Evolutionary conservation across 495 filamentous ascomycete genomes (phyloP).

Genomic region (Ascobolus immersus): DNA sequence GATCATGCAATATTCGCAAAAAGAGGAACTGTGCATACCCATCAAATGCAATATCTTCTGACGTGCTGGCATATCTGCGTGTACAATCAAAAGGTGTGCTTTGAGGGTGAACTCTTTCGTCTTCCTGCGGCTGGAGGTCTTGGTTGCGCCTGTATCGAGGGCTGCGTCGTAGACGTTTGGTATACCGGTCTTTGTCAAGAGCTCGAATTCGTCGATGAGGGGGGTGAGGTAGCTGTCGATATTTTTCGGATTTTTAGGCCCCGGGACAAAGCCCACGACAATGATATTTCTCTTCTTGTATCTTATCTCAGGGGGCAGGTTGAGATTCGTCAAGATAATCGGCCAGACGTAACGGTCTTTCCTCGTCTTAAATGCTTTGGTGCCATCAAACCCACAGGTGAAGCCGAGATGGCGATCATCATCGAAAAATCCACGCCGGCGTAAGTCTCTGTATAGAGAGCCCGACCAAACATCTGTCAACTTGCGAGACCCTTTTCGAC

Average conservation of each 20-base stretch:
- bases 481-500: too few species aligned
- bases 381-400: too few species aligned
- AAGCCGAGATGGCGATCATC: too few species aligned
- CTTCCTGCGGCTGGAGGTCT: too few species aligned
- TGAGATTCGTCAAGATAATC: slow-evolving; percentile 4
- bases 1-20: slow-evolving; percentile 2
- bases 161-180: slow-evolving; percentile 1
- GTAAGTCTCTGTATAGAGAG: too few species aligned
- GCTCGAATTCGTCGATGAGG: slow-evolving; percentile 1
- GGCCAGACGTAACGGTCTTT: too few species aligned
- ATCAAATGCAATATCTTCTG: slow-evolving; percentile 6
- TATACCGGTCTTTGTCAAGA: background rate
- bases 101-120: background rate
- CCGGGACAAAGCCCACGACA: slow-evolving; percentile 1
- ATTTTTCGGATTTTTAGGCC: slow-evolving; percentile 4
- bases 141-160: too few species aligned
- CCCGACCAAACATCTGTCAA: too few species aligned
- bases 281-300: slow-evolving; percentile 3
- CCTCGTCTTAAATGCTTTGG: too few species aligned
- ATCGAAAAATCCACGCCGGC: too few species aligned
- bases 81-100: slow-evolving; percentile 3
- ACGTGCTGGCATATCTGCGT: slow-evolving; percentile 4
- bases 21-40: slow-evolving; percentile 1
- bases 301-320: background rate
- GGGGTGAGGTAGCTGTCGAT: slow-evolving; percentile 6